Conservation (phyloP, 805 yeast genomes). For the Yarrowia deformans region DNA sequence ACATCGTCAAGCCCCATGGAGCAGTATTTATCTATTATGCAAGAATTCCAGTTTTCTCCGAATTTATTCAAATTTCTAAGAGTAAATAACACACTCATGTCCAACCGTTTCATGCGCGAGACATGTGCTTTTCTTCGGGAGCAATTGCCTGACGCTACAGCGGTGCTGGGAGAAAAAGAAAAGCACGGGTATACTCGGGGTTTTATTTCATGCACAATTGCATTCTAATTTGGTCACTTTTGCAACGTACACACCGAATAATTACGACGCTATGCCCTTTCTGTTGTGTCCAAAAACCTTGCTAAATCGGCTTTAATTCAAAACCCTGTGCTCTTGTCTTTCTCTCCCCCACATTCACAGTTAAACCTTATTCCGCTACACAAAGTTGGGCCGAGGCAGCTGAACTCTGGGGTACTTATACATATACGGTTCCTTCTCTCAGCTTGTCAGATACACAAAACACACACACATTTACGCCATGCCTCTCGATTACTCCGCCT, state of each 20-base stretch:
- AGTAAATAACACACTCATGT: no score
- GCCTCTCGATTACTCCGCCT: conserved; percentile 42
- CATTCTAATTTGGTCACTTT: no score
- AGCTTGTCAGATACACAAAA: not conserved
- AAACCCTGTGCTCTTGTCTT: not conserved
- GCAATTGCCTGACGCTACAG: not conserved
- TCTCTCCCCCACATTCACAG: conserved; percentile 26
- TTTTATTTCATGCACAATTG: not conserved
- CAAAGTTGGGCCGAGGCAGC: conserved; percentile 37
- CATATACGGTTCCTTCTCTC: not conserved
- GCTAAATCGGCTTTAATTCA: conserved; percentile 15
- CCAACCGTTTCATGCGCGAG: not conserved
- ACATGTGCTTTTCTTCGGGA: not conserved
- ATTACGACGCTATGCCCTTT: not conserved
- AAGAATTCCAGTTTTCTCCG: not conserved
- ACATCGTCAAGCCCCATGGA: not conserved
- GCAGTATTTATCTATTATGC: no score
- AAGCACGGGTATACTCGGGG: not conserved
- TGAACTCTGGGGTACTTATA: conserved; percentile 25
- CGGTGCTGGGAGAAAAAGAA: not conserved
- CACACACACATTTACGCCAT: not conserved
- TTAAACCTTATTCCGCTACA: not conserved
- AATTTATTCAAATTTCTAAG: not conserved
- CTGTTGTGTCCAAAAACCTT: conserved; percentile 5
- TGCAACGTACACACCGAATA: no score